Percentiles rank a stretch among this genome's conserved stretches.
Conservation (phyloP, 140 eudicot species). For the Erigeron philadelphicus region DNA sequence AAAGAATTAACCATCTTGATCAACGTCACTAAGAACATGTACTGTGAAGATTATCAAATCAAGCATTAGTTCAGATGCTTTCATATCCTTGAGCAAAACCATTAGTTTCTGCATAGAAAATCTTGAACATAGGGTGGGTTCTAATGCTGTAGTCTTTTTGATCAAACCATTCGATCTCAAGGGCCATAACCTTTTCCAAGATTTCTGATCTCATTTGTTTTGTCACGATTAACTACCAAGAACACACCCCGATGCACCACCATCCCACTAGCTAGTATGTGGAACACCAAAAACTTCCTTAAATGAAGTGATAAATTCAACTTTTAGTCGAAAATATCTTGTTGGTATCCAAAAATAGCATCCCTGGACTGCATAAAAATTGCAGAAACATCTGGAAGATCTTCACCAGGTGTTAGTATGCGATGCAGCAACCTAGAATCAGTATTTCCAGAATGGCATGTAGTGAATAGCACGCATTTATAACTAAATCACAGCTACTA, state of each 20-base stretch:
- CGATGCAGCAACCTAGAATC: slow-evolving; percentile 56
- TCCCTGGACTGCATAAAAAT: no score
- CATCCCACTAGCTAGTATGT: no score
- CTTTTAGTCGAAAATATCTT: no score
- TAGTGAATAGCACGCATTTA: slow-evolving; percentile 64
- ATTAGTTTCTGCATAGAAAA: slow-evolving; percentile 29
- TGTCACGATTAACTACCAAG: slow-evolving; percentile 36
- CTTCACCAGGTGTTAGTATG: slow-evolving; percentile 65
- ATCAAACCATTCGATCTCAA: slow-evolving; percentile 49
- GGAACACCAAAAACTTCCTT: no score
- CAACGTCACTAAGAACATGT: slow-evolving; percentile 38
- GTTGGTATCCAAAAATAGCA: no score
- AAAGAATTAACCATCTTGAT: slow-evolving; percentile 48
- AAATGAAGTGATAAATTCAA: no score
- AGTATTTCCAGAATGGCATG: slow-evolving; percentile 47
- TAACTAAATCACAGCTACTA: slow-evolving; percentile 77
- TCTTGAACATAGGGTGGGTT: slow-evolving; percentile 41
- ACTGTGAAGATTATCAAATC: slow-evolving; percentile 65
- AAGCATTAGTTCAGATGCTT: slow-evolving; percentile 61
- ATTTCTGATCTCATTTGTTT: slow-evolving; percentile 29
- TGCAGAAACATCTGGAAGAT: no score
- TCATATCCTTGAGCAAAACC: slow-evolving; percentile 79
- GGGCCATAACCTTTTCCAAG: slow-evolving; percentile 31
- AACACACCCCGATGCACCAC: no score
- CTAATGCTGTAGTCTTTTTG: slow-evolving; percentile 37